A percentile compares a stretch with the other conserved stretches of the same genome.
Evolutionary conservation across 768 basidiomycete species (phyloP).

Genomic region (Russula lepida): DNA sequence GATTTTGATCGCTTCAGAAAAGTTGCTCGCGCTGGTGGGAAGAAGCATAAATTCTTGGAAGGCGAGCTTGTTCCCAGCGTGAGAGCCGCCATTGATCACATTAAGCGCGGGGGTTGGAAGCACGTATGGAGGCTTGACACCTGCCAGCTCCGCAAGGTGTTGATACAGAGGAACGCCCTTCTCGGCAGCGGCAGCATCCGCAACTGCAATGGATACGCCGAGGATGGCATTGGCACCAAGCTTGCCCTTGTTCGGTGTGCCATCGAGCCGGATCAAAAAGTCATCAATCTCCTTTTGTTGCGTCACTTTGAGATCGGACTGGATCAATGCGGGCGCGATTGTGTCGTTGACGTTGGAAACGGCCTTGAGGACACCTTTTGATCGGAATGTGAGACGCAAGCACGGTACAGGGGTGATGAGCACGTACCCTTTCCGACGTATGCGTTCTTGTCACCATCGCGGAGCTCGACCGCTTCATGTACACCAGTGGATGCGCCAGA

Average conservation of each 20-base stretch:
- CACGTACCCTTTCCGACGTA: constrained; percentile 91
- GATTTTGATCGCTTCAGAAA: constrained; percentile 97
- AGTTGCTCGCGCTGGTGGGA: constrained; percentile 84
- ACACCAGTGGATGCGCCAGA: constrained; percentile 98
- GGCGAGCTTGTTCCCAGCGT: constrained; percentile 98
- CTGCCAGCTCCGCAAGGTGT: constrained; percentile 93
- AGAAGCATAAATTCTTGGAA: constrained; percentile 99
- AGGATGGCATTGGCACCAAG: constrained; percentile 99
- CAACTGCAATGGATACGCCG: constrained; percentile 93
- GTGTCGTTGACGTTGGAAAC: constrained; percentile 87
- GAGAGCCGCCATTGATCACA: constrained; percentile 99
- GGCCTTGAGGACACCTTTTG: constrained; percentile 88
- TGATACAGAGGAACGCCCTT: constrained; percentile 94
- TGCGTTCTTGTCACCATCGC: constrained; percentile 86
- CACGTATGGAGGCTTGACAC: constrained; percentile 87
- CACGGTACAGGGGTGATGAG: background rate
- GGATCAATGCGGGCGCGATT: constrained; percentile 85
- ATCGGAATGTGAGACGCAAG: background rate
- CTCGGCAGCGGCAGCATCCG: constrained; percentile 89
- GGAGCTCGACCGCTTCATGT: constrained; percentile 98
- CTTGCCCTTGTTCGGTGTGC: constrained; percentile 97
- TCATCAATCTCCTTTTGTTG: constrained; percentile 94
- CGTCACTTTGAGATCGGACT: constrained; percentile 75
- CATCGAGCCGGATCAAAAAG: constrained; percentile 96
- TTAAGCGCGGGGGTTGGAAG: constrained; percentile 94